Conservation (phyloP, 768 basidiomycete genomes). For the Lentinula detonsa region DNA sequence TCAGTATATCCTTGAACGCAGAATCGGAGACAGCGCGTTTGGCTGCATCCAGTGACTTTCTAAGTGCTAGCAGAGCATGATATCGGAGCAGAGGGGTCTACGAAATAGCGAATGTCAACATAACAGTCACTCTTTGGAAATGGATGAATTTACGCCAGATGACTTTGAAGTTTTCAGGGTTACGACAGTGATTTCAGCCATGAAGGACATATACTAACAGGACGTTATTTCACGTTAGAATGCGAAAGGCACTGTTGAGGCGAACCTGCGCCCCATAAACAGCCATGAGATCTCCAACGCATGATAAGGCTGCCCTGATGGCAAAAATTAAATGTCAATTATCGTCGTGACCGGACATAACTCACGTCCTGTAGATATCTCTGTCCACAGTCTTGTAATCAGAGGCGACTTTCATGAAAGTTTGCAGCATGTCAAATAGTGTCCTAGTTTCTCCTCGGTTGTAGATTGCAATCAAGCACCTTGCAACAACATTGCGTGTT, state of each 20-base stretch:
- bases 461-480: conserved; percentile 74
- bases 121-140: not conserved
- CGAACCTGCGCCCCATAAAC: conserved; percentile 78
- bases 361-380: conserved; percentile 65
- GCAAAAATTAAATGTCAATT: conserved; percentile 5
- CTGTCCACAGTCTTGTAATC: conserved; percentile 66
- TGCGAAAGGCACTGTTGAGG: not conserved
- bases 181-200: conserved; percentile 72
- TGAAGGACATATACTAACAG: conserved; percentile 87
- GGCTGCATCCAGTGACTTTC: conserved; percentile 75
- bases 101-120: conserved; percentile 6
- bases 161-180: conserved; percentile 66
- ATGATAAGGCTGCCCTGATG: conserved; percentile 73
- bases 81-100: conserved; percentile 80
- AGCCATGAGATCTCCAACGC: conserved; percentile 86
- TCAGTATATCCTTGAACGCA: conserved; percentile 73
- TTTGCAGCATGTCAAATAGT: conserved; percentile 81
- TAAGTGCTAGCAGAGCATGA: conserved; percentile 70
- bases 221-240: not conserved
- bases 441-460: conserved; percentile 76
- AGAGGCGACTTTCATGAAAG: conserved; percentile 65
- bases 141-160: conserved; percentile 51
- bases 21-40: conserved; percentile 82
- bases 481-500: conserved; percentile 68
- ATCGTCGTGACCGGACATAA: not conserved